Evolutionary conservation across 2,329 filamentous ascomycete genomes (phyloP), one percentile per base, ranked within the genome.

Genomic region (Colletotrichum nymphaeae): DNA sequence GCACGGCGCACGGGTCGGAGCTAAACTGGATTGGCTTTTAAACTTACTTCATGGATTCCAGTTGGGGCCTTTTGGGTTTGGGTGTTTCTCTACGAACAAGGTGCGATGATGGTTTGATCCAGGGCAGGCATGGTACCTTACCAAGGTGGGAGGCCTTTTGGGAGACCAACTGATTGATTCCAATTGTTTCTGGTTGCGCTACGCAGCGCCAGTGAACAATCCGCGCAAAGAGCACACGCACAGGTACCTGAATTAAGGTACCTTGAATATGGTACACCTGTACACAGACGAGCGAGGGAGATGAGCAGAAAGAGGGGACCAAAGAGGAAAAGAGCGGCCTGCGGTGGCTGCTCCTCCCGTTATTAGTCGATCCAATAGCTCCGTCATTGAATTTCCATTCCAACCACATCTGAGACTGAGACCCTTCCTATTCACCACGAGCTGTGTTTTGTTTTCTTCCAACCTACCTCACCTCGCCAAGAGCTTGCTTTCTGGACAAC

Each of bases 21-120:
- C n/a, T 57, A 53, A 53, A 28, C 59, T 28, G 49, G 37, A 52
- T 59, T 63, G 49, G 66, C 49, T 63, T 67, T 63, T 49, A 53
- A 14, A 57, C 42, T 55, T 60, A n/a, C 59, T 49, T 49, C 22
- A 49, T 49, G 42, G 42, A 49, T 22, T 49, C 37, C 37, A 42
- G 37, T 49, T n/a, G 42, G 42, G 42, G 42, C 42, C 42, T 49
- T 49, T 49, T 49, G 42, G 42, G 42, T 49, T n/a, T n/a, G 42
- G 42, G 42, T 19, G 42, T 8, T 49, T 49, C 37, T 35, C 32
- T 35, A 12, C 11, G 32, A 0, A 12, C 42, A 49, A 49, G 42
- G 42, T 49, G 22, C 35, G n/a, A 32, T 37, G 16, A 24, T 42
- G 16, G 57, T 42, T 37, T 24, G 6, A 60, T 26, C 3, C 14